Percentiles rank a stretch among this genome's conserved stretches.
Evolutionary conservation across 2,329 filamentous ascomycete species (phyloP).

Genomic region (Cercospora sp.): DNA sequence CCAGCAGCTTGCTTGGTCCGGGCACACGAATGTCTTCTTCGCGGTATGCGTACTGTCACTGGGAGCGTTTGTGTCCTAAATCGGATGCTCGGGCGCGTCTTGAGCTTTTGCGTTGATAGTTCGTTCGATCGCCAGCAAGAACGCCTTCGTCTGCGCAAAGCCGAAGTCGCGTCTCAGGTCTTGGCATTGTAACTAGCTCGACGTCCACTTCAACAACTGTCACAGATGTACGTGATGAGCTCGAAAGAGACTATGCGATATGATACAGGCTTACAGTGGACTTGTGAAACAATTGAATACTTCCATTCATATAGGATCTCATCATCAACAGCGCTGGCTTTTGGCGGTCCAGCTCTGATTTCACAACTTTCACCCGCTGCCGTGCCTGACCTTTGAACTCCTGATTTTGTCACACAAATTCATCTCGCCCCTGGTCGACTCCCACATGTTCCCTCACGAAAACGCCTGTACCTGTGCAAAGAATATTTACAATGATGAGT

Average conservation of each 20-base stretch:
- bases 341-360: neutral
- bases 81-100: neutral
- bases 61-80: neutral
- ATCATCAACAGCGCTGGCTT: slow-evolving; percentile 13
- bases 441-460: neutral
- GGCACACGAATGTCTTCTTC: neutral
- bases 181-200: slow-evolving; percentile 5
- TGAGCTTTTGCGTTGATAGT: neutral
- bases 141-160: slow-evolving; percentile 1
- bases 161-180: slow-evolving; percentile 14
- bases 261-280: neutral
- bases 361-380: slow-evolving; percentile 5
- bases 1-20: neutral
- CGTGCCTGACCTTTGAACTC: slow-evolving; percentile 6
- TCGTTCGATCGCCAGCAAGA: neutral
- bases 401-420: neutral
- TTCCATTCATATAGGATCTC: slow-evolving; percentile 10
- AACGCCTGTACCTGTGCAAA: slow-evolving; percentile 21
- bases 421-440: slow-evolving; percentile 2
- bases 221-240: neutral
- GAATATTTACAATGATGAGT: slow-evolving; percentile 22
- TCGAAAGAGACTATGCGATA: neutral
- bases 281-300: neutral
- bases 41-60: neutral
- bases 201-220: neutral